Evolutionary conservation across 2,329 filamentous ascomycete genomes (phyloP).

Genomic region (Ceratocystis ficicola): DNA sequence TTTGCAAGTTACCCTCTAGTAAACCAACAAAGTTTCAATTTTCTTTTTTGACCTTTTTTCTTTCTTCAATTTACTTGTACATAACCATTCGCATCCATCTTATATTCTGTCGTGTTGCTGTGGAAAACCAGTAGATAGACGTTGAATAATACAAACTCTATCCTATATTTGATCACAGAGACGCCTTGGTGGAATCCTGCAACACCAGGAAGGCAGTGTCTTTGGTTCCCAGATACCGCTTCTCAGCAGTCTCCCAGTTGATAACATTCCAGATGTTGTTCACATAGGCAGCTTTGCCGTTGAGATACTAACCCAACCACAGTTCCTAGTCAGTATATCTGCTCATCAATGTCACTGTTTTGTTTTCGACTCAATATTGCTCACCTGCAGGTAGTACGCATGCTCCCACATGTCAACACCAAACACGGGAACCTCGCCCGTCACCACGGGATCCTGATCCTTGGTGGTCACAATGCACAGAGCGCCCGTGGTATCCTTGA

Average conservation of each 20-base stretch:
- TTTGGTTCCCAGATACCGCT: conserved; percentile 42
- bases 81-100: too few relatives aligned
- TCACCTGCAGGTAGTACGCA: conserved; percentile 72
- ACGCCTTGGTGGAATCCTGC: conserved; percentile 31
- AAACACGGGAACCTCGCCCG: conserved; percentile 53
- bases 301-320: conserved; percentile 50
- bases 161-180: neutral
- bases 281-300: conserved; percentile 62
- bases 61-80: neutral
- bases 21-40: neutral
- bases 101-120: too few relatives aligned
- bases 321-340: neutral
- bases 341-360: neutral
- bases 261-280: conserved; percentile 68
- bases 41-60: neutral
- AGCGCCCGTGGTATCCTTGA: conserved; percentile 47
- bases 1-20: neutral
- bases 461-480: conserved; percentile 69
- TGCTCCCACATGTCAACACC: conserved; percentile 92
- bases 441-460: conserved; percentile 68
- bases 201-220: conserved; percentile 38
- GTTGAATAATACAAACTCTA: too few relatives aligned
- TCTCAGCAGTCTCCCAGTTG: conserved; percentile 62
- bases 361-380: conserved; percentile 23
- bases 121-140: too few relatives aligned